Conservation (phyloP, 2,329 filamentous ascomycete genomes). For the Coleophoma eucalyptorum region DNA sequence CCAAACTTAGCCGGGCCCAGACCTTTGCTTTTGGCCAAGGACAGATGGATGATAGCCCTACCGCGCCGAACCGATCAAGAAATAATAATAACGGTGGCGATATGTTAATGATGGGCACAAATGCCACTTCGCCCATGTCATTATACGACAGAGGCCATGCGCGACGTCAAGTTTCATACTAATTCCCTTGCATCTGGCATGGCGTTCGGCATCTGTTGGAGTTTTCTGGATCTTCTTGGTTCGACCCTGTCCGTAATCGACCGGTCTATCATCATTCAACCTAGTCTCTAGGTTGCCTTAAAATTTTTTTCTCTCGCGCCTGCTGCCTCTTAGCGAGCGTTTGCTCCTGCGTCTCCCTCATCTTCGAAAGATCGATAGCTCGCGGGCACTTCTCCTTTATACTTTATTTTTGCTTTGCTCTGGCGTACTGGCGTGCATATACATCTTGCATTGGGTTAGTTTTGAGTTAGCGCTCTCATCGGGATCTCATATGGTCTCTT, state of each 20-base stretch:
- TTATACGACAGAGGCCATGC: conserved; percentile 49
- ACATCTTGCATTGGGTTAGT: conserved; percentile 19
- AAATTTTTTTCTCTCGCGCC: not conserved
- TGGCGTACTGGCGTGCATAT: conserved; percentile 23
- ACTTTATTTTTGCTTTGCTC: conserved; percentile 15
- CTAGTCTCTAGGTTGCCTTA: not conserved
- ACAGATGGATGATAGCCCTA: conserved; percentile 55
- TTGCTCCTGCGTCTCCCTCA: conserved; percentile 3
- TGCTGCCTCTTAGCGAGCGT: not conserved
- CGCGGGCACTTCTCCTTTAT: not conserved
- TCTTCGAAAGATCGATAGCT: conserved; percentile 16
- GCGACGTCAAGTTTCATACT: conserved; percentile 64
- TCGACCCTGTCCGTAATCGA: not conserved
- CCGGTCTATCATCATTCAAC: not conserved
- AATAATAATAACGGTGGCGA: conserved; percentile 9
- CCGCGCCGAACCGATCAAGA: conserved; percentile 31
- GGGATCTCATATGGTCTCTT: conserved; percentile 3
- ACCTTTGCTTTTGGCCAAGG: conserved; percentile 91
- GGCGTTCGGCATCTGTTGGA: conserved; percentile 21
- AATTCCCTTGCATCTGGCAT: conserved; percentile 24
- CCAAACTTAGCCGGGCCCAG: conserved; percentile 80
- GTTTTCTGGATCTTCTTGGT: conserved; percentile 12
- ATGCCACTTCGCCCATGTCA: conserved; percentile 37
- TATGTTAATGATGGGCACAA: conserved; percentile 33
- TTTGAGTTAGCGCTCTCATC: conserved; percentile 17